Evolutionary conservation across 805 yeast species (phyloP), one percentile per base, ranked within the genome.

Genomic region (Clavispora vitiphila): DNA sequence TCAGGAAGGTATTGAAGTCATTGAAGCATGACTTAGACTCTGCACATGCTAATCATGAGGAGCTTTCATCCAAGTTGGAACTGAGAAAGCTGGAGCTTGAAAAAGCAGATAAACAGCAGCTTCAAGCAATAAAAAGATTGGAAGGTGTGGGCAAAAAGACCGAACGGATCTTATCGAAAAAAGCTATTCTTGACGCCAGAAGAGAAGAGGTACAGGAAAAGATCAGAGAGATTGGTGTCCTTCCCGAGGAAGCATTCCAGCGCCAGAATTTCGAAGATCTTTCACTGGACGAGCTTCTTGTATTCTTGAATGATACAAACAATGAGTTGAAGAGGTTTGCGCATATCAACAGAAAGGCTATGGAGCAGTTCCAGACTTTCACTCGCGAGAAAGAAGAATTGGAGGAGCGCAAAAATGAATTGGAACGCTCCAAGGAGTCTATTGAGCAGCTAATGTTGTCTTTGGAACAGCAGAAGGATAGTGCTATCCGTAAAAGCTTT

Each of bases 311-410:
- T 39, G 62, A 62, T 21, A 74, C 78, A 6, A 78, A 81, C 32
- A 76, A 74, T 26, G 76, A 74, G 22, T 65, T 91, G 30, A 75
- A 78, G 34, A 72, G 77, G 50, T 83, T 77, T 58, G 76, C 78
- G 19, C 95, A 88, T 59, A 85, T 93, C 38, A 91, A 91, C 64
- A 85, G 84, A 58, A 86, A 88, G 55, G 96, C 98, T 0, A 68
- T 85, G 50, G 97, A 90, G 53, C 96, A 90, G 56, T 86, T 75
- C 56, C 65, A 72, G 38, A 80, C 78, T 31, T 89, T 88, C 57
- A 77, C 84, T 15, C 78, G 75, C 43, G 93, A 90, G 60, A 72
- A 84, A 40, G 82, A 78, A 37, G 83, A 80, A 4, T 67, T 91
- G 44, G 72, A 73, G 1, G 67, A 64, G 19, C 78, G 97, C 53